Conservation (phyloP, 2,329 filamentous ascomycete genomes). For the Dactylellina haptotyla region DNA sequence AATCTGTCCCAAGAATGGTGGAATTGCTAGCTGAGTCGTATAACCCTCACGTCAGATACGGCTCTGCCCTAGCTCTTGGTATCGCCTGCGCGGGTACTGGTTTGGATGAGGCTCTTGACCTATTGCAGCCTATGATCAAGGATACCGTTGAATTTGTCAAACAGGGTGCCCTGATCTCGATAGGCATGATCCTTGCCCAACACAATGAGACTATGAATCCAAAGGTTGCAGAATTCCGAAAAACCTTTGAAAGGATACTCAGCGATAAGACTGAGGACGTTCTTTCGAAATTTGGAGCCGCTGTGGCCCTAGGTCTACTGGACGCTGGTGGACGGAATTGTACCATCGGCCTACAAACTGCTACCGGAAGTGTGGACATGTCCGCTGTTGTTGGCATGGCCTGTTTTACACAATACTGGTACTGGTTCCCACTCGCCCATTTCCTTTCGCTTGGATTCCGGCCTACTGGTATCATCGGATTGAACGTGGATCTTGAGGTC, state of each 20-base stretch:
- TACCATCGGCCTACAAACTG: constrained; percentile 96
- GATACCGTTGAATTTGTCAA: constrained; percentile 98
- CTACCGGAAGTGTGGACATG: constrained; percentile 99
- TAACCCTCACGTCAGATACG: constrained; percentile 97
- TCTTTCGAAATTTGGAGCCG: constrained; percentile 98
- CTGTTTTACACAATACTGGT: constrained; percentile 99
- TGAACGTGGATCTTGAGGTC: constrained; percentile 92
- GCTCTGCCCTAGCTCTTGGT: constrained; percentile 96
- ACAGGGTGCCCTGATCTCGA: constrained; percentile 90
- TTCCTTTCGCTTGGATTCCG: constrained; percentile 96
- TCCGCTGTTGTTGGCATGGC: constrained; percentile 96
- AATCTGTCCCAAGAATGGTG: constrained; percentile 97
- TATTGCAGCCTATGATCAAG: constrained; percentile 99
- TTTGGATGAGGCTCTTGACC: constrained; percentile 92
- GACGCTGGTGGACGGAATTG: constrained; percentile 98
- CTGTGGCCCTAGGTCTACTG: constrained; percentile 93
- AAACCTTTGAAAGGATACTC: constrained; percentile 92
- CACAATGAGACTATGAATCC: constrained; percentile 99
- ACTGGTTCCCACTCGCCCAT: constrained; percentile 99
- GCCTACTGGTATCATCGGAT: constrained; percentile 93
- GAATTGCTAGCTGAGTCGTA: constrained; percentile 98
- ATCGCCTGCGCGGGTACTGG: constrained; percentile 98
- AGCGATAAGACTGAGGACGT: constrained; percentile 96
- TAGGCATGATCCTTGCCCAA: constrained; percentile 99
- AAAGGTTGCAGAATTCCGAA: constrained; percentile 89